These are phyloP conservation scores for Mortierella sp. DNA, from an alignment of 371 early-diverging fungal genomes.

Conservation along the genomic window DNA sequence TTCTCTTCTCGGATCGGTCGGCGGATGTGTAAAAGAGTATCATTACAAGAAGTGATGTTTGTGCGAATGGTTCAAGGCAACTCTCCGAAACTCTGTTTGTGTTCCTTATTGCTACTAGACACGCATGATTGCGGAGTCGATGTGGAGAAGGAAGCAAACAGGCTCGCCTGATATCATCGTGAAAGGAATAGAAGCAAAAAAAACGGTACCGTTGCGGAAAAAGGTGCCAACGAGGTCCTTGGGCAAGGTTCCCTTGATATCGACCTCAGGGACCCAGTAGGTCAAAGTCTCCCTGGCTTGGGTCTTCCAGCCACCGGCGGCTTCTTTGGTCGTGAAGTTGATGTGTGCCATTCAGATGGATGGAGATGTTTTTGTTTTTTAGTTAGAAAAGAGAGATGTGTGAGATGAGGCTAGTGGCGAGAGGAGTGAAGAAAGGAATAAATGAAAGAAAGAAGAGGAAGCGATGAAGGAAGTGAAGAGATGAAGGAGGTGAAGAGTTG, in stretches of 20 bases:
- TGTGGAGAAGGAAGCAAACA: background rate
- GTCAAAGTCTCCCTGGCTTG: slow-evolving; percentile 43
- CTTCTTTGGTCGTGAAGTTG: slow-evolving; percentile 32
- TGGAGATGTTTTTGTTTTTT: no score
- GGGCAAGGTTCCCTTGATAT: slow-evolving; percentile 51
- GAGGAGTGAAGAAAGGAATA: background rate
- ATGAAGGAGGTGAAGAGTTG: background rate
- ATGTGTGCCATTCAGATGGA: slow-evolving; percentile 26
- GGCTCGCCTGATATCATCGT: no score
- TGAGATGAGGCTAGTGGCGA: background rate
- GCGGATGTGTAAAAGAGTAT: background rate
- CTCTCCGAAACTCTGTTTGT: no score
- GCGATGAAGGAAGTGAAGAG: background rate
- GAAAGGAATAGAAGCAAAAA: background rate
- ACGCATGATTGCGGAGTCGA: background rate
- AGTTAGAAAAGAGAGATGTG: background rate
- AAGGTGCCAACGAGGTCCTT: slow-evolving; percentile 56
- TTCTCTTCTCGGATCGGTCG: background rate
- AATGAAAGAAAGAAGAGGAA: background rate
- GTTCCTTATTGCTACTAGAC: no score
- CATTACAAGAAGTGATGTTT: no score
- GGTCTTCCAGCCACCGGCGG: slow-evolving; percentile 46
- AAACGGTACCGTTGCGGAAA: slow-evolving; percentile 52
- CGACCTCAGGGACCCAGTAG: slow-evolving; percentile 56
- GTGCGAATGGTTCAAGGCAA: no score